Base-by-base conservation (phyloP, 768 basidiomycete genomes). In the Lactarius deliciosus region DNA sequence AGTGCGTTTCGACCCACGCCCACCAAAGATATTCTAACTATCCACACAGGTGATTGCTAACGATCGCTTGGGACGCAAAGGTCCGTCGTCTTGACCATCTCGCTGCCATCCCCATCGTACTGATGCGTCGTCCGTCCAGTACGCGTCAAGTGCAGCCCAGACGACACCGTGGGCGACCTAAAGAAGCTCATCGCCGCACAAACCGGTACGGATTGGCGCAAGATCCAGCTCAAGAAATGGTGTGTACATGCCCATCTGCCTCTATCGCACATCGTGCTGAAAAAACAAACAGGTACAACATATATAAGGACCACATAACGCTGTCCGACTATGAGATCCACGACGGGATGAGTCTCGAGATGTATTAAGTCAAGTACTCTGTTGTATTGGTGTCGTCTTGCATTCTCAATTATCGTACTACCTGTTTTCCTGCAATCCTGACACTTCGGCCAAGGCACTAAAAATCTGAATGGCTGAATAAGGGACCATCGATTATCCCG, bases 201-300 rank as follows among this genome's bases (percentile, higher is more conserved):
- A 77, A 97, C 86, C 0, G 97, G 97, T 62, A 97, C 96, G 18
- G 86, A 93, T 73, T 73, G 79, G 5, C 79, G 77, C 40, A 98
- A 96, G 85, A 96, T 99, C 65, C 85, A 88, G 74, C 80, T 99
- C 61, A 98, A 97, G 89, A 98, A 98, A 84, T 98, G 96, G 97
- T 93, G 70, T 65, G 89, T 77, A 25, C 22, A 5, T 3, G 15
- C 57, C 10, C 45, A 16, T 54, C 32, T 32, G 3, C 11, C 8
- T 41, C 36, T 22, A 25, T 34, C 28, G 10, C 16, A 36, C 30
- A 64, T 45, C 20, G 20, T 60, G 34, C 25, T 16, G 62, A 57
- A 20, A 30, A 30, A 8, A 13, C 16, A 22, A 22, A 20, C 18
- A 96, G 95, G 95, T 95, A 97, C 76, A 95, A 85, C 5, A 90